These are phyloP conservation scores for Artomyces pyxidatus DNA, from an alignment of 768 basidiomycete species.

Conservation along the genomic window DNA sequence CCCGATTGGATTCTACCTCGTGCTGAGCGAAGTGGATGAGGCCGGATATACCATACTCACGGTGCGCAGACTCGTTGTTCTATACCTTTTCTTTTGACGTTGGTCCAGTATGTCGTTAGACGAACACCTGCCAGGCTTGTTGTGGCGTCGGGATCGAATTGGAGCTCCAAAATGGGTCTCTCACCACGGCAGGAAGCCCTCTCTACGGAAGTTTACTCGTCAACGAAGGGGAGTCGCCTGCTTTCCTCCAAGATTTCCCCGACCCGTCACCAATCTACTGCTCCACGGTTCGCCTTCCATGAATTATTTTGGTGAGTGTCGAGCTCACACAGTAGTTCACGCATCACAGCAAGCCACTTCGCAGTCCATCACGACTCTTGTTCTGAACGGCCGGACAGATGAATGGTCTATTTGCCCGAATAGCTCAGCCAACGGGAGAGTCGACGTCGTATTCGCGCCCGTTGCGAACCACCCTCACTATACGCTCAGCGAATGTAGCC, in stretches of 20 bases:
- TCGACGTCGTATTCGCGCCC: conserved; percentile 24
- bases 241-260: background rate
- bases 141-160: background rate
- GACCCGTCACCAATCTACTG: background rate
- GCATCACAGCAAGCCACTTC: no score
- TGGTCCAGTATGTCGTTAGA: no score
- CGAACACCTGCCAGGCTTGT: no score
- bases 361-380: no score
- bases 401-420: conserved; percentile 22
- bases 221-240: background rate
- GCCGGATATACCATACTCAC: background rate
- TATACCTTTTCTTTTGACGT: no score
- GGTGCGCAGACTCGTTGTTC: no score
- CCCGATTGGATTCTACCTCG: background rate
- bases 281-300: background rate
- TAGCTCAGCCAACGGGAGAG: conserved; percentile 16
- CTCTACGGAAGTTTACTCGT: background rate
- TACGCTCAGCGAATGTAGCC: conserved; percentile 20
- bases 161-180: background rate
- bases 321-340: no score
- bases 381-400: background rate
- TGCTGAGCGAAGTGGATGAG: background rate
- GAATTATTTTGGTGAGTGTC: no score
- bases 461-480: conserved; percentile 22
- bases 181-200: background rate